A percentile compares a stretch with the other conserved stretches of the same genome.
These are phyloP conservation scores for Cutaneotrichosporon sp. DNA, from an alignment of 1,284 basidiomycete genomes.

Conservation along the genomic window DNA sequence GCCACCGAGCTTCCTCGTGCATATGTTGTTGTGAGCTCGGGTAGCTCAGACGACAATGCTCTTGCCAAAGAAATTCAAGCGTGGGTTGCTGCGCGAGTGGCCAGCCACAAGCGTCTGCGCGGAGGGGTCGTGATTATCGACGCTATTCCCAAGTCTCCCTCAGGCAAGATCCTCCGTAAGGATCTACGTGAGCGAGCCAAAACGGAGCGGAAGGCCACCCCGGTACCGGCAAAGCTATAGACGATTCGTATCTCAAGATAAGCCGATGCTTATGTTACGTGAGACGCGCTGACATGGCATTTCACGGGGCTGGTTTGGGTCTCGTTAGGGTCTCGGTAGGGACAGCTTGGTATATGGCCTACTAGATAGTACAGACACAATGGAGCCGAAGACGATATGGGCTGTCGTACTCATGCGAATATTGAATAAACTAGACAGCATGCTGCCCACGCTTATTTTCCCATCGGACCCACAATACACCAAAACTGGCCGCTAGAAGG, in stretches of 20 bases:
- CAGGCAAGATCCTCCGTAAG: constrained; percentile 42
- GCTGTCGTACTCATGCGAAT: too few relatives aligned
- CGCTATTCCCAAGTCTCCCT: constrained; percentile 48
- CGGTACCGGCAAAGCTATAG: too few relatives aligned
- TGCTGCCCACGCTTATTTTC: not conserved
- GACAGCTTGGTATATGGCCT: too few relatives aligned
- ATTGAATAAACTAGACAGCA: too few relatives aligned
- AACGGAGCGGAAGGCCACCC: not conserved
- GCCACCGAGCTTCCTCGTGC: constrained; percentile 53
- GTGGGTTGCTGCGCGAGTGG: constrained; percentile 46
- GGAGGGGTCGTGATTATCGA: constrained; percentile 50
- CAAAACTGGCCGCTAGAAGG: constrained; percentile 8
- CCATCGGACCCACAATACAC: constrained; percentile 15
- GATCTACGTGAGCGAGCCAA: constrained; percentile 27
- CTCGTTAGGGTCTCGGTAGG: too few relatives aligned
- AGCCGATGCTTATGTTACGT: too few relatives aligned
- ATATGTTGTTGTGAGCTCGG: not conserved
- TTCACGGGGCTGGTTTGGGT: too few relatives aligned
- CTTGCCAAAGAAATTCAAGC: not conserved
- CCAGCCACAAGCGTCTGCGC: constrained; percentile 50
- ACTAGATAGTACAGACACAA: too few relatives aligned
- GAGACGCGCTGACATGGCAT: too few relatives aligned
- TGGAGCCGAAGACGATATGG: too few relatives aligned
- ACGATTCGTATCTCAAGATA: too few relatives aligned
- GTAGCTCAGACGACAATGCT: not conserved